A percentile compares a stretch with the other conserved stretches of the same genome.
These are phyloP conservation scores for Citropsis articulata DNA, from an alignment of 345 rosid species.

Conservation along the genomic window DNA sequence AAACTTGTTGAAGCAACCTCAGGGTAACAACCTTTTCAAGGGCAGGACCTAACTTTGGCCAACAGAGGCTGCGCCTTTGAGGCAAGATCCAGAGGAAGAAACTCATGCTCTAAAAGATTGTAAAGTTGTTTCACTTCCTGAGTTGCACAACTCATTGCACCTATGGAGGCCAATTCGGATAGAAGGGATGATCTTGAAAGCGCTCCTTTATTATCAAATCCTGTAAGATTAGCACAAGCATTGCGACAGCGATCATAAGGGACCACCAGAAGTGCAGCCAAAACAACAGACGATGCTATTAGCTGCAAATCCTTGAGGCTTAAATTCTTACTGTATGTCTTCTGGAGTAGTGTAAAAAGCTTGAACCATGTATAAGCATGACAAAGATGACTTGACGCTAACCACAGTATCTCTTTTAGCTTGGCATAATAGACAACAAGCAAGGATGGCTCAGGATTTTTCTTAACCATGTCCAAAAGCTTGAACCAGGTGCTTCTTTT, in stretches of 20 bases:
- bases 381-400: constrained; percentile 84
- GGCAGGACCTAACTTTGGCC: constrained; percentile 66
- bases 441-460: constrained; percentile 84
- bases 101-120: constrained; percentile 84
- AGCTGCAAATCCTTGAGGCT: constrained; percentile 90
- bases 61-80: constrained; percentile 71
- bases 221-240: constrained; percentile 89
- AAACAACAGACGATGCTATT: constrained; percentile 88
- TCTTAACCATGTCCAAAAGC: constrained; percentile 57
- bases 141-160: constrained; percentile 87
- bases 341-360: constrained; percentile 81
- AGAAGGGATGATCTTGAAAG: constrained; percentile 83
- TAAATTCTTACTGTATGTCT: constrained; percentile 85
- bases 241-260: constrained; percentile 61
- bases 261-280: constrained; percentile 80
- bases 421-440: constrained; percentile 51
- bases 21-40: constrained; percentile 87
- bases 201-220: constrained; percentile 85
- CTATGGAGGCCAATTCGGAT: constrained; percentile 82
- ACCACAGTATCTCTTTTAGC: constrained; percentile 75
- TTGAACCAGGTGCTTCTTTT: too few relatives aligned
- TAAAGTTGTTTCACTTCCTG: constrained; percentile 96
- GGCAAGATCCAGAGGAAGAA: constrained; percentile 80
- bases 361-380: constrained; percentile 98
- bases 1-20: constrained; percentile 89